phyloP scores from a whole-genome alignment of 352 stramenopile genomes.

The Globisporangium uncinulatum region DNA sequence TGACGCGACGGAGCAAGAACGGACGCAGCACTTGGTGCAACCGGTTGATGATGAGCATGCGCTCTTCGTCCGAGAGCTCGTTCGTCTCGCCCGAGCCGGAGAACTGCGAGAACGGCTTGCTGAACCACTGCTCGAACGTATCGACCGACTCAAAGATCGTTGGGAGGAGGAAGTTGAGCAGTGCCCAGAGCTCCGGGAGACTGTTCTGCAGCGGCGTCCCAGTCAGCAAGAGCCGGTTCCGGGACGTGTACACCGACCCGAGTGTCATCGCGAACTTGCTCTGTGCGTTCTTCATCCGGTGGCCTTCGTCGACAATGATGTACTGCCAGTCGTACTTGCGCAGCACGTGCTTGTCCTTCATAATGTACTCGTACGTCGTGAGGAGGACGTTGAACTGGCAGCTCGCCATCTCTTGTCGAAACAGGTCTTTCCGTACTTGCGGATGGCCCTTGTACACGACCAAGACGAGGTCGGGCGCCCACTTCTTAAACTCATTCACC shows the following conservation, averaged over 20 bases:
- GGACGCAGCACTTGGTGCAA: constrained; percentile 82
- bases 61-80: constrained; percentile 82
- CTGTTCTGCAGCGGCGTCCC: constrained; percentile 98
- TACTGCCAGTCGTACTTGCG: constrained; percentile 90
- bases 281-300: constrained; percentile 91
- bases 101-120: constrained; percentile 82
- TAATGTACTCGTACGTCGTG: constrained; percentile 94
- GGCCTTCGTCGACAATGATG: constrained; percentile 93
- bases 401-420: constrained; percentile 75
- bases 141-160: constrained; percentile 90
- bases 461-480: constrained; percentile 94
- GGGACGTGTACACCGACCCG: constrained; percentile 74
- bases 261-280: constrained; percentile 89
- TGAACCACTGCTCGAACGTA: constrained; percentile 90
- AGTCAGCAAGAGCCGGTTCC: constrained; percentile 95
- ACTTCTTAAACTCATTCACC: constrained; percentile 93
- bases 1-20: constrained; percentile 81
- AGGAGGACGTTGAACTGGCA: constrained; percentile 91
- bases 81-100: constrained; percentile 72
- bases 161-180: constrained; percentile 90
- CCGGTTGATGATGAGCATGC: constrained; percentile 87
- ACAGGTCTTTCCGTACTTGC: constrained; percentile 77
- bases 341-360: constrained; percentile 89
- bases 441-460: constrained; percentile 94
- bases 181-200: constrained; percentile 90